Percentiles rank a stretch among this genome's conserved stretches.
Conservation (phyloP, 2,329 filamentous ascomycete species). For the Cytospora leucostoma region DNA sequence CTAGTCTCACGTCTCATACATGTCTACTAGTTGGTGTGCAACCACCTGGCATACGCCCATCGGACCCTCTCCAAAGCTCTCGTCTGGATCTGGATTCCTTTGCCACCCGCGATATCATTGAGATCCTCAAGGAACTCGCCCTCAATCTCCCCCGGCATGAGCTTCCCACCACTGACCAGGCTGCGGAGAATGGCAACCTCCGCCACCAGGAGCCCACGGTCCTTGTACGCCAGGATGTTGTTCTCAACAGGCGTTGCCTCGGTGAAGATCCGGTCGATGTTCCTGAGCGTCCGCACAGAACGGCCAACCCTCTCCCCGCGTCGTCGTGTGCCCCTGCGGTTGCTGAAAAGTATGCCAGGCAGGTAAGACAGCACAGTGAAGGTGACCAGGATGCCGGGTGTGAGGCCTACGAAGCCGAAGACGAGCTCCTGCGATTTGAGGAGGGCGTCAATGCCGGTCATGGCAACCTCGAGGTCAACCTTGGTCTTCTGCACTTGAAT, state of each 20-base stretch:
- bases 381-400: constrained; percentile 86
- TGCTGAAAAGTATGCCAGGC: constrained; percentile 68
- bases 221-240: constrained; percentile 82
- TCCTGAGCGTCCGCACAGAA: constrained; percentile 77
- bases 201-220: constrained; percentile 86
- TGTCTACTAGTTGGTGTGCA: constrained; percentile 38
- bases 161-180: constrained; percentile 53
- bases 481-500: constrained; percentile 99
- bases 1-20: neutral
- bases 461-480: constrained; percentile 94
- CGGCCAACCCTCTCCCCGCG: constrained; percentile 64
- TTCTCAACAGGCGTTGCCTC: constrained; percentile 65
- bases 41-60: constrained; percentile 86
- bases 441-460: constrained; percentile 91
- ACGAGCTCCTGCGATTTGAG: constrained; percentile 96
- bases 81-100: constrained; percentile 75
- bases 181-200: constrained; percentile 83
- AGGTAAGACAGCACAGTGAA: constrained; percentile 75
- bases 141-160: constrained; percentile 74
- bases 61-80: constrained; percentile 80
- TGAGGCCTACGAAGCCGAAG: constrained; percentile 95
- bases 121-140: constrained; percentile 89
- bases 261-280: constrained; percentile 80
- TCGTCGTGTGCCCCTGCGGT: constrained; percentile 66
- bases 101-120: constrained; percentile 80